These are phyloP conservation scores for Euryodendron excelsum DNA, from an alignment of 148 eudicot species.

Conservation along the genomic window DNA sequence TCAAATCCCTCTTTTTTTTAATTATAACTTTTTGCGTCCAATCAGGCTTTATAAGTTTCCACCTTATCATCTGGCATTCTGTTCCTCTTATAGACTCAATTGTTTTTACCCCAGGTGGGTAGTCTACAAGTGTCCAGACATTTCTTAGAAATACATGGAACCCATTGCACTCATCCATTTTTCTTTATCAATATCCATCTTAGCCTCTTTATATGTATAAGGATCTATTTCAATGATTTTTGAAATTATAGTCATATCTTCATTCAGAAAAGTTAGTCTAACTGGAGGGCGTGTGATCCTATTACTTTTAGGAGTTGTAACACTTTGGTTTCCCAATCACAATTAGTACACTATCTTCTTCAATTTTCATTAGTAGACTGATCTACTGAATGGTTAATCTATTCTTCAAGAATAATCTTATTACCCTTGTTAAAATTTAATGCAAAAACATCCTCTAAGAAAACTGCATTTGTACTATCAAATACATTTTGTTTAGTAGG, in stretches of 20 bases:
- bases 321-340: too few species aligned
- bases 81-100: neutral
- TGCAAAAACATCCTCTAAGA: constrained; percentile 3
- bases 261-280: too few species aligned
- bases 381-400: too few species aligned
- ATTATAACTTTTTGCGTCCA: neutral
- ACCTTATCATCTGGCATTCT: neutral
- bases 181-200: neutral
- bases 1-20: neutral
- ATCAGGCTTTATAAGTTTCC: neutral
- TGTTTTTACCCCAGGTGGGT: neutral
- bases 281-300: too few species aligned
- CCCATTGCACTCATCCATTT: constrained; percentile 11
- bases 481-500: constrained; percentile 9
- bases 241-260: too few species aligned
- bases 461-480: neutral
- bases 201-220: neutral
- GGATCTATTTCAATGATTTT: neutral
- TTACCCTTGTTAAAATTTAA: neutral
- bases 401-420: neutral
- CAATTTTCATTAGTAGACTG: neutral
- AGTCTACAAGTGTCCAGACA: neutral
- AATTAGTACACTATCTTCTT: too few species aligned
- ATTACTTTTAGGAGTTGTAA: too few species aligned
- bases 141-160: constrained; percentile 5